A percentile compares a stretch with the other conserved stretches of the same genome.
Conservation (phyloP, 2,329 filamentous ascomycete species). For the Trichothecium sympodiale region DNA sequence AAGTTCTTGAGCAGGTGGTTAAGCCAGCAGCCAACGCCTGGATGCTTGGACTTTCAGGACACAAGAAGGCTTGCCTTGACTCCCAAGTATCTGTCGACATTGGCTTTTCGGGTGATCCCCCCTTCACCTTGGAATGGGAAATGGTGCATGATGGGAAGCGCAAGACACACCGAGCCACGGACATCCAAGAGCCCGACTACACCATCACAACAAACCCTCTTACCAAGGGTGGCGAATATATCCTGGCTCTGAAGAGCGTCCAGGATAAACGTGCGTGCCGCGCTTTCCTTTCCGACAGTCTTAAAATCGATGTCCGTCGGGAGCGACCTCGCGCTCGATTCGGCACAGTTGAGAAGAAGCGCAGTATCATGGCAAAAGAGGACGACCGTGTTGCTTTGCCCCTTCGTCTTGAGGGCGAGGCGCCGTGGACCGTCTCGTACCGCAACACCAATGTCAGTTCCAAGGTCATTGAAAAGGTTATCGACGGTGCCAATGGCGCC, state of each 20-base stretch:
- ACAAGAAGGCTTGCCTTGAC: slow-evolving; percentile 63
- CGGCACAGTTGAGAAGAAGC: slow-evolving; percentile 72
- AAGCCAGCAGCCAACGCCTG: slow-evolving; percentile 83
- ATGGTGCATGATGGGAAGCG: slow-evolving; percentile 82
- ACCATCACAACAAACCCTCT: slow-evolving; percentile 68
- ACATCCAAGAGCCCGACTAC: slow-evolving; percentile 51
- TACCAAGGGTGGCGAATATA: slow-evolving; percentile 78
- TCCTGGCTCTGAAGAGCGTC: slow-evolving; percentile 72
- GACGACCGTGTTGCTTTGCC: slow-evolving; percentile 64
- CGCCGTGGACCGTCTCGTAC: slow-evolving; percentile 74
- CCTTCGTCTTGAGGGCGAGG: slow-evolving; percentile 72
- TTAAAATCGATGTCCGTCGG: slow-evolving; percentile 75
- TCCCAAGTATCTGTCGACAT: slow-evolving; percentile 68
- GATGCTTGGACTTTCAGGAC: slow-evolving; percentile 16
- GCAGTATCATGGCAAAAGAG: slow-evolving; percentile 65
- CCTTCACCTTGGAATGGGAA: slow-evolving; percentile 88
- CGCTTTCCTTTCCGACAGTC: slow-evolving; percentile 72
- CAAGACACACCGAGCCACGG: slow-evolving; percentile 52
- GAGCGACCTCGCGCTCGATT: slow-evolving; percentile 83
- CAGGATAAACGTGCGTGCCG: slow-evolving; percentile 82
- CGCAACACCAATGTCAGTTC: slow-evolving; percentile 49
- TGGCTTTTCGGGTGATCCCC: slow-evolving; percentile 66
- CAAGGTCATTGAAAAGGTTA: slow-evolving; percentile 33
- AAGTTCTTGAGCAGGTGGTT: slow-evolving; percentile 74
- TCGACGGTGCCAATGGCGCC: slow-evolving; percentile 52